A percentile compares a stretch with the other conserved stretches of the same genome.
Evolutionary conservation across 148 eudicot genomes (phyloP).

Genomic region (Selenicereus undatus): DNA sequence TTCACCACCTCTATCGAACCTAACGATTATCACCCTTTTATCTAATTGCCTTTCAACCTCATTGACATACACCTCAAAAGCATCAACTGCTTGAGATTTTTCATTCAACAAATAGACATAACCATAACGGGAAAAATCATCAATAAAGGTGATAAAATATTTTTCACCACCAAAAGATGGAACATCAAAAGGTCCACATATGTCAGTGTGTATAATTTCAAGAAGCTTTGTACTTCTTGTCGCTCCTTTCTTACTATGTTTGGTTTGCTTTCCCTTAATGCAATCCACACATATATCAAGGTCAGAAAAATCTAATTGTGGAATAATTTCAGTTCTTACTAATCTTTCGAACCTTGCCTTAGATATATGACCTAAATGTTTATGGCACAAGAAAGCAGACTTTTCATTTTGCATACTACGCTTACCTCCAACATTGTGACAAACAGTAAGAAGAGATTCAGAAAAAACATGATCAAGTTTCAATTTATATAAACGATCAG

Average conservation of each 20-base stretch:
- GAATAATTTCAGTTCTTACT: slow-evolving; percentile 17
- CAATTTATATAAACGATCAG: slow-evolving; percentile 13
- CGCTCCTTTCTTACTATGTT: slow-evolving; percentile 25
- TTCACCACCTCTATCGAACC: no score
- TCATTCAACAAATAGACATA: slow-evolving; percentile 22
- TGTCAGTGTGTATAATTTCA: slow-evolving; percentile 22
- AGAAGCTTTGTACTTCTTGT: slow-evolving; percentile 27
- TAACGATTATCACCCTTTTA: no score
- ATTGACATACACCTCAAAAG: slow-evolving; percentile 1
- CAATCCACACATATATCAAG: slow-evolving; percentile 28
- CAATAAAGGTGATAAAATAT: slow-evolving; percentile 25
- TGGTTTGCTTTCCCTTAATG: slow-evolving; percentile 26
- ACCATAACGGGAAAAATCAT: slow-evolving; percentile 24
- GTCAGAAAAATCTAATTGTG: slow-evolving; percentile 17
- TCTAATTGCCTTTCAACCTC: slow-evolving; percentile 1
- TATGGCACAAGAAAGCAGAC: slow-evolving; percentile 24
- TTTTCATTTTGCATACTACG: slow-evolving; percentile 20
- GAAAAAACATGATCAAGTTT: slow-evolving; percentile 16
- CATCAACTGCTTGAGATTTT: slow-evolving; percentile 20
- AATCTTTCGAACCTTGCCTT: slow-evolving; percentile 23
- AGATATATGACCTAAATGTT: not conserved
- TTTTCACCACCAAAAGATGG: slow-evolving; percentile 16
- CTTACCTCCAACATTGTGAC: slow-evolving; percentile 10
- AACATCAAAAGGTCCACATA: not conserved
- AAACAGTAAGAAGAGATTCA: slow-evolving; percentile 8